Base-by-base conservation (phyloP, 805 yeast genomes). In the Torulaspora microellipsoides region DNA sequence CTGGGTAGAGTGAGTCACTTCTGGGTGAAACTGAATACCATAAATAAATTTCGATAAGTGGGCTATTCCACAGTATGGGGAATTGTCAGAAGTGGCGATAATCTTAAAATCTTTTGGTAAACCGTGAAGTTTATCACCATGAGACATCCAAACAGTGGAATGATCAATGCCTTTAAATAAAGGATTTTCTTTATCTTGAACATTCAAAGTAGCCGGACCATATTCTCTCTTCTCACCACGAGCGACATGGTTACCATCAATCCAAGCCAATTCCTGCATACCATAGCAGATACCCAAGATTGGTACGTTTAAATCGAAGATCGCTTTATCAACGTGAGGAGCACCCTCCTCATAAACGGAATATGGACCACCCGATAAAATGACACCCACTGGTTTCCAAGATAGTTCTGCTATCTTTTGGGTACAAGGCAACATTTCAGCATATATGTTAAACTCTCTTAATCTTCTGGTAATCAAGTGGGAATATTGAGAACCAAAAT, bases 71-170 rank as follows among this genome's bases (percentile, higher is more conserved):
- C 96, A 95, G 71, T 62, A 93, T 46, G 98, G 99, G 34, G 98
- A 93, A 78, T 93, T 93, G 56, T 77, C 87, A 43, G 96, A 84
- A 34, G 88, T 81, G 43, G 97, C 99, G 49, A 90, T 88, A 48
- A 85, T 78, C 66, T 83, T 80, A 78, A 80, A 93, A 31, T 95
- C 96, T 35, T 77, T 76, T 59, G 99, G 99, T 56, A 93, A 77
- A 42, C 91, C 85, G 59, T 81, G 81, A 61, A 93, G 77, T 75
- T 93, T 93, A 72, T 93, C 99, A 63, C 96, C 96, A 69, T 93
- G 99, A 38, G 98, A 90, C 99, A 93, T 93, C 99, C 99, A 93
- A 50, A 93, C 97, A 66, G 84, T 90, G 47, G 95, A 88, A 72
- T 93, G 84, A 68, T 89, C 95, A 57, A 93, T 87, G 49, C 83